phyloP scores from a whole-genome alignment of 345 rosid genomes.

The Sapria himalayana region DNA sequence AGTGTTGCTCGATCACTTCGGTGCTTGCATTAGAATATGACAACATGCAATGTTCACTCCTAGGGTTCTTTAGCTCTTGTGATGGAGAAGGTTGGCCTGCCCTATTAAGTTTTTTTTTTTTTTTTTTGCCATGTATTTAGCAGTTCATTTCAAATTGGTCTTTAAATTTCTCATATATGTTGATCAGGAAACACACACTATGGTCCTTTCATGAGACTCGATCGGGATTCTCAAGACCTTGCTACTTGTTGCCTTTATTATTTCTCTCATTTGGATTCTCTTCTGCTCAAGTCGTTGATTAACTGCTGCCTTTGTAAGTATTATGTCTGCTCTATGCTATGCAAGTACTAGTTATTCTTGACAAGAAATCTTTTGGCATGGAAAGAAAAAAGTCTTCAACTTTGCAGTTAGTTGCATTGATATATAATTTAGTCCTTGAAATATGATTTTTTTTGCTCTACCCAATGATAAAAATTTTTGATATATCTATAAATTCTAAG shows the following conservation, averaged over 20 bases:
- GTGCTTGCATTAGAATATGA: constrained; percentile 31
- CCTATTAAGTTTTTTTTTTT: background rate
- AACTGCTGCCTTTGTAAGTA: constrained; percentile 53
- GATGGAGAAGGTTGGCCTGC: constrained; percentile 29
- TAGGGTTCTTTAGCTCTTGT: constrained; percentile 31
- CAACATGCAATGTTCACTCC: constrained; percentile 20
- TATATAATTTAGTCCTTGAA: too few relatives aligned
- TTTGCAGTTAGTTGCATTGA: too few relatives aligned
- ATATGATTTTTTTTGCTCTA: too few relatives aligned
- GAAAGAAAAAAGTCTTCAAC: too few relatives aligned
- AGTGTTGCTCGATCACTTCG: constrained; percentile 21
- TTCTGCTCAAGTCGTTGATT: constrained; percentile 36
- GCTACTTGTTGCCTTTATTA: constrained; percentile 42
- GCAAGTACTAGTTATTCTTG: too few relatives aligned
- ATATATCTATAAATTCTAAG: too few relatives aligned
- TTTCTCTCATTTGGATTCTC: constrained; percentile 29
- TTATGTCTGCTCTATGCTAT: constrained; percentile 3
- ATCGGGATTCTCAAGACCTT: constrained; percentile 42
- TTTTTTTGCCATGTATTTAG: constrained; percentile 2
- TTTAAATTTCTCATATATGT: too few relatives aligned
- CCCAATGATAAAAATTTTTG: too few relatives aligned
- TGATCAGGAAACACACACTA: constrained; percentile 29
- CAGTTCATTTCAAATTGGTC: too few relatives aligned
- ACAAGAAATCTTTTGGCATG: too few relatives aligned
- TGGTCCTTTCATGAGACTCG: constrained; percentile 64